Evolutionary conservation across 257 asterid species (phyloP).

Genomic region (Catharanthus roseus): DNA sequence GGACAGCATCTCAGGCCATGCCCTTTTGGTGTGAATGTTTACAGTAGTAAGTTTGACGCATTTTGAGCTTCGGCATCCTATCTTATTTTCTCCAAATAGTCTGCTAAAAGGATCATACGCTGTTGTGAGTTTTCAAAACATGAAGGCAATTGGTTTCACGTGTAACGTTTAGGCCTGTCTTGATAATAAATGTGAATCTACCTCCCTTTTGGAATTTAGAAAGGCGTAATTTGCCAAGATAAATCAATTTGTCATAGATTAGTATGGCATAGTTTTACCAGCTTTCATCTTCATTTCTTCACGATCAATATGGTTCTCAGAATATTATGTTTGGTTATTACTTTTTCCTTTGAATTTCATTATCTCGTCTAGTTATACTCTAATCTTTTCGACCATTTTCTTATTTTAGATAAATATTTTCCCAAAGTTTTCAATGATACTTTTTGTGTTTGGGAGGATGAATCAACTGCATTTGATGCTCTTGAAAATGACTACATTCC

Average conservation of each 20-base stretch:
- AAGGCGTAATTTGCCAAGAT: not conserved
- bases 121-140: too few relatives aligned
- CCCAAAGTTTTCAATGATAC: slow-evolving; percentile 58
- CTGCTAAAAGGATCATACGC: not conserved
- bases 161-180: too few relatives aligned
- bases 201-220: not conserved
- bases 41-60: slow-evolving; percentile 47
- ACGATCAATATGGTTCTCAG: not conserved
- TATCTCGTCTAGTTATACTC: not conserved
- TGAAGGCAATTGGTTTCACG: too few relatives aligned
- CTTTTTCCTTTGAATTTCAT: not conserved
- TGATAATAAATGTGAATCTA: not conserved
- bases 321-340: not conserved
- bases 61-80: not conserved
- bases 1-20: slow-evolving; percentile 59
- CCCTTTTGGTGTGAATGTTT: slow-evolving; percentile 66
- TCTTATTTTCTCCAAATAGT: not conserved
- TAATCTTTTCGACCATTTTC: not conserved
- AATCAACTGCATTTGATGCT: slow-evolving; percentile 61
- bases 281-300: not conserved
- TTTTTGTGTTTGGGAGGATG: slow-evolving; percentile 81
- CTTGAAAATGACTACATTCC: slow-evolving; percentile 61
- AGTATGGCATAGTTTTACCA: not conserved
- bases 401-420: slow-evolving; percentile 64
- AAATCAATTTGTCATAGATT: not conserved